Evolutionary conservation across 345 rosid genomes (phyloP).

Genomic region (Linum usitatissimum): DNA sequence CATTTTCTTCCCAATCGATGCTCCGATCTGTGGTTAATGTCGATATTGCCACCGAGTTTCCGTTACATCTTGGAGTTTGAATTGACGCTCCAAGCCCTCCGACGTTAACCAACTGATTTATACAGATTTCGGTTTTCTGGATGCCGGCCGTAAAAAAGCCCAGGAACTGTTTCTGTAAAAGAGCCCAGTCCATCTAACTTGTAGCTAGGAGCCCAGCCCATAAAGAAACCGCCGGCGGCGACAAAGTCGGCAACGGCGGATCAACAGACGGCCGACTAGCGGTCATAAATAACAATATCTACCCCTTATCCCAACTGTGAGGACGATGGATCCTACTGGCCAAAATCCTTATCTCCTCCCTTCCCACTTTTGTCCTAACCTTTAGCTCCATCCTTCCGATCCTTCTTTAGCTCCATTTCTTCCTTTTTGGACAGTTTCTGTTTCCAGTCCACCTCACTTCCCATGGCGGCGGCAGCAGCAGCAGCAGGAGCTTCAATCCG

Average conservation of each 20-base stretch:
- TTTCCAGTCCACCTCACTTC: neutral
- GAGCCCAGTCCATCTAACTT: no score
- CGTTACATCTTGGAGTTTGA: conserved; percentile 14
- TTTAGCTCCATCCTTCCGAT: neutral
- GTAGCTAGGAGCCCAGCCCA: neutral
- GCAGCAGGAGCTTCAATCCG: conserved; percentile 15
- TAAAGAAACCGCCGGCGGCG: neutral
- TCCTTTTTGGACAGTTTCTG: neutral
- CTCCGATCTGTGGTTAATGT: conserved; percentile 11
- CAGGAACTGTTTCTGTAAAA: no score
- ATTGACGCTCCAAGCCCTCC: conserved; percentile 43
- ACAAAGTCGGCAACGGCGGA: neutral
- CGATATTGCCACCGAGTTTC: conserved; percentile 18
- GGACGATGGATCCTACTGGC: conserved; percentile 11
- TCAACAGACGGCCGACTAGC: neutral
- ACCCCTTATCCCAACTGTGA: conserved; percentile 42
- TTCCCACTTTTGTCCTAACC: neutral
- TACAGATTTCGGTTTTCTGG: no score
- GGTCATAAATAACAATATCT: conserved; percentile 13
- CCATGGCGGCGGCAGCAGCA: conserved; percentile 30
- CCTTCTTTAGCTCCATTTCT: neutral
- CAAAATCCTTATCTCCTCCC: conserved; percentile 6
- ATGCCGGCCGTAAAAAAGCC: no score
- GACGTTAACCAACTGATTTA: conserved; percentile 2
- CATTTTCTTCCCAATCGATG: neutral